A percentile compares a stretch with the other conserved stretches of the same genome.
phyloP scores from a whole-genome alignment of 805 yeast species.

The Ascoidea asiatica region DNA sequence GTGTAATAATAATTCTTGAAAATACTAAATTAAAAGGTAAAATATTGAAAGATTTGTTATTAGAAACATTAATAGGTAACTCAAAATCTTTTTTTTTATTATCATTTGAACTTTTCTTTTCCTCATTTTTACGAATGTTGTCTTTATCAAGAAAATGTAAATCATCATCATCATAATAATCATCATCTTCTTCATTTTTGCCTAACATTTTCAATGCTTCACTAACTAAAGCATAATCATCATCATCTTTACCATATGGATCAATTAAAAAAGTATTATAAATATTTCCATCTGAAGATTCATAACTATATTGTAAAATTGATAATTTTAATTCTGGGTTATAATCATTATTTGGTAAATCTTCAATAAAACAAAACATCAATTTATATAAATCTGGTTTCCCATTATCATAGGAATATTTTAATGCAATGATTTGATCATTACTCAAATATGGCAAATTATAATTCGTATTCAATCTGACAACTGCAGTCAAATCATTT shows the following conservation, averaged over 20 bases:
- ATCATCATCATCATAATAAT: constrained; percentile 1
- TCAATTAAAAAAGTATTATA: background rate
- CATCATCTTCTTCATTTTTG: background rate
- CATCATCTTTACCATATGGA: background rate
- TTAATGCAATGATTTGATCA: constrained; percentile 8
- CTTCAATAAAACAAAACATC: constrained; percentile 4
- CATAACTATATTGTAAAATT: background rate
- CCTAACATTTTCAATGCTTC: background rate
- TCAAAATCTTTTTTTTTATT: constrained; percentile 1
- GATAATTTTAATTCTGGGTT: constrained; percentile 10
- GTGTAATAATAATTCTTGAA: constrained; percentile 5
- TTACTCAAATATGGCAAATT: constrained; percentile 6
- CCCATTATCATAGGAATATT: background rate
- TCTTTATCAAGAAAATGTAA: background rate
- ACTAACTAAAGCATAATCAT: background rate
- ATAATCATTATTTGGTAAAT: constrained; percentile 8
- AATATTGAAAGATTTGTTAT: constrained; percentile 2
- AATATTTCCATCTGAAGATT: background rate
- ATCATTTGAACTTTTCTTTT: background rate
- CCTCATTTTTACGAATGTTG: background rate
- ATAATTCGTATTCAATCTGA: constrained; percentile 10
- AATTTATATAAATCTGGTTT: background rate
- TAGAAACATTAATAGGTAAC: background rate
- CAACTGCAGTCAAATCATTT: background rate
- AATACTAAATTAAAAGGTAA: constrained; percentile 9